Percentiles rank a stretch among this genome's conserved stretches.
These are phyloP conservation scores for Lasiosphaeria ovina DNA, from an alignment of 495 filamentous ascomycete genomes.

Conservation along the genomic window DNA sequence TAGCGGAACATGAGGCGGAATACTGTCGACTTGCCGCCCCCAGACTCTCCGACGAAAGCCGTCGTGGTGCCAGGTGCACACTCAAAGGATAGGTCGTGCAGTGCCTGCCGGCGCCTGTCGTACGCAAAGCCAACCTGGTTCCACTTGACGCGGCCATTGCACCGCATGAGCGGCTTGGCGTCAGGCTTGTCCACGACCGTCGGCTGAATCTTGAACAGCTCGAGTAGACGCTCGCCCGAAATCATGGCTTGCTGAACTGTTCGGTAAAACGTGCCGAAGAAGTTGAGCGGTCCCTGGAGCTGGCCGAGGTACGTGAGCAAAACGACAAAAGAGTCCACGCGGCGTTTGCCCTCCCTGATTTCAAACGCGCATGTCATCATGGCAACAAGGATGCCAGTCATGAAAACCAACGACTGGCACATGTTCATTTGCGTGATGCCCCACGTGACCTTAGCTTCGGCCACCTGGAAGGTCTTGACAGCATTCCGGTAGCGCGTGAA, in stretches of 20 bases:
- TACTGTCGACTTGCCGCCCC: constrained; percentile 96
- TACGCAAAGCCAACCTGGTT: constrained; percentile 88
- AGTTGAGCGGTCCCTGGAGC: constrained; percentile 90
- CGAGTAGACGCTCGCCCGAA: constrained; percentile 90
- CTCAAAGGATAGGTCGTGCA: constrained; percentile 76
- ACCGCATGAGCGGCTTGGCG: constrained; percentile 53
- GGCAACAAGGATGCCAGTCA: constrained; percentile 77
- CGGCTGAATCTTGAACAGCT: constrained; percentile 85
- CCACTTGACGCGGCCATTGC: constrained; percentile 80
- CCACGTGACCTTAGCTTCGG: constrained; percentile 83
- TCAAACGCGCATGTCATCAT: constrained; percentile 74
- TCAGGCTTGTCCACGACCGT: constrained; percentile 72
- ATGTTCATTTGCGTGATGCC: constrained; percentile 93
- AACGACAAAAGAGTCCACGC: constrained; percentile 75
- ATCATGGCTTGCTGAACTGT: constrained; percentile 97
- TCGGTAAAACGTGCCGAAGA: constrained; percentile 97
- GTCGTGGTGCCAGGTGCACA: constrained; percentile 89
- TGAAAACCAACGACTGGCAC: constrained; percentile 90
- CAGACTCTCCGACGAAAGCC: constrained; percentile 92
- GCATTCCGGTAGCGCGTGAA: constrained; percentile 81
- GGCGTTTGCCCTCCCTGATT: constrained; percentile 67
- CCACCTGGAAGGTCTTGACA: constrained; percentile 76
- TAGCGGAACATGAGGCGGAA: constrained; percentile 95
- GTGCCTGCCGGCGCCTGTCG: constrained; percentile 79
- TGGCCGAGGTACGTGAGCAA: constrained; percentile 91